Percentiles rank a stretch among this genome's conserved stretches.
Evolutionary conservation across 495 filamentous ascomycete genomes (phyloP).

Genomic region (Zalerion maritima): DNA sequence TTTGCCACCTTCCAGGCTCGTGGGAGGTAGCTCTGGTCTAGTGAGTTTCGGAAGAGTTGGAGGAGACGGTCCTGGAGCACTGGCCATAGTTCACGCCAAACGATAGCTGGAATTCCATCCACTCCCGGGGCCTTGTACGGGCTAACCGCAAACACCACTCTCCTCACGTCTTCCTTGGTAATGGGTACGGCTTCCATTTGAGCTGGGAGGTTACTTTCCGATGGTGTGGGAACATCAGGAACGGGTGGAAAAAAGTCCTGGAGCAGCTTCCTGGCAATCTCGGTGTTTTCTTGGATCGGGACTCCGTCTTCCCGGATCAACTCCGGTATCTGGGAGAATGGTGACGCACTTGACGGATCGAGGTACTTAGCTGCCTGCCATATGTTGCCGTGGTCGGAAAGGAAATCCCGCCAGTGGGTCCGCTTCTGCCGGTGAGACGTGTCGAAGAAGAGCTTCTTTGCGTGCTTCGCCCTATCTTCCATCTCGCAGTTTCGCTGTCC

Average conservation of each 20-base stretch:
- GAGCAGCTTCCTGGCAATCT: slow-evolving; percentile 7
- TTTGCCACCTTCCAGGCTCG: slow-evolving; percentile 12
- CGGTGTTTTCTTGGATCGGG: slow-evolving; percentile 7
- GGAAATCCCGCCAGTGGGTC: slow-evolving; percentile 8
- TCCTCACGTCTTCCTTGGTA: slow-evolving; percentile 13
- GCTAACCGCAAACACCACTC: slow-evolving; percentile 8
- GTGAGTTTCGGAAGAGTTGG: slow-evolving; percentile 6
- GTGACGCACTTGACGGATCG: slow-evolving; percentile 3
- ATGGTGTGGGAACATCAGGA: too few species aligned
- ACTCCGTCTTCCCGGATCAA: slow-evolving; percentile 5
- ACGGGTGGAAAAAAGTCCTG: slow-evolving; percentile 17
- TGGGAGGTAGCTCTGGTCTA: slow-evolving; percentile 10
- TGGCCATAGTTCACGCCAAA: slow-evolving; percentile 10
- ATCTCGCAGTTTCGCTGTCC: slow-evolving; percentile 1
- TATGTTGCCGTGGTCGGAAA: slow-evolving; percentile 8
- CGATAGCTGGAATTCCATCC: slow-evolving; percentile 15
- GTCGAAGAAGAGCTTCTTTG: slow-evolving; percentile 10
- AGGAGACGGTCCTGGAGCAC: slow-evolving; percentile 15
- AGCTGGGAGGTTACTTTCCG: too few species aligned
- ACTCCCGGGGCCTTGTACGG: slow-evolving; percentile 12
- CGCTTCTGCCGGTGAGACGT: slow-evolving; percentile 4
- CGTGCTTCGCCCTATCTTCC: slow-evolving; percentile 1
- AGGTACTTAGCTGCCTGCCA: slow-evolving; percentile 9
- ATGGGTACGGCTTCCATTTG: slow-evolving; percentile 8
- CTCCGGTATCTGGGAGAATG: slow-evolving; percentile 9